These are phyloP conservation scores for Simmondsia chinensis DNA, from an alignment of 148 eudicot species.

Conservation along the genomic window DNA sequence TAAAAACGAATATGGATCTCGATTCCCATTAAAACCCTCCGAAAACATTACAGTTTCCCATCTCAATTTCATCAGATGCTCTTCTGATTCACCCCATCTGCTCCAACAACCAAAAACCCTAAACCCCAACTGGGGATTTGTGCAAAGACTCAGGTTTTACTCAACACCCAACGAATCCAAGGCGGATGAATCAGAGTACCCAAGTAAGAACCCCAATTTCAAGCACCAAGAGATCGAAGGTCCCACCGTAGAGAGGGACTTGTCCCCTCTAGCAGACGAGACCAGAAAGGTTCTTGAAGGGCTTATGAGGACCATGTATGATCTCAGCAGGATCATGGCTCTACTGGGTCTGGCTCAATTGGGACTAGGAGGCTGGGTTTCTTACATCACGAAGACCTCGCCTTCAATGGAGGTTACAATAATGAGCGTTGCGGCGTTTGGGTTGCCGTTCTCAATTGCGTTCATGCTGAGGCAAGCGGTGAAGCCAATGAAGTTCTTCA, in stretches of 20 bases:
- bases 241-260: conserved; percentile 70
- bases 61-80: too few species aligned
- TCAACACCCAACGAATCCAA: background rate
- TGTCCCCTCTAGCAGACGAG: conserved; percentile 43
- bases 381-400: conserved; percentile 21
- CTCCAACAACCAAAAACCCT: too few species aligned
- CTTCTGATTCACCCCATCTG: too few species aligned
- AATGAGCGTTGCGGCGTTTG: conserved; percentile 50
- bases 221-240: conserved; percentile 84
- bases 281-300: conserved; percentile 16
- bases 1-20: too few species aligned
- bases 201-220: conserved; percentile 22
- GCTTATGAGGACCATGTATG: conserved; percentile 23
- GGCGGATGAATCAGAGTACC: conserved; percentile 7
- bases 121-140: too few species aligned
- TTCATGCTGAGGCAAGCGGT: conserved; percentile 51
- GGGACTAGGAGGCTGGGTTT: conserved; percentile 50
- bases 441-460: conserved; percentile 65
- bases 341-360: conserved; percentile 44
- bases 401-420: conserved; percentile 21
- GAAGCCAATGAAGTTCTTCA: conserved; percentile 68
- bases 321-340: conserved; percentile 33
- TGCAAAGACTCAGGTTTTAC: background rate
- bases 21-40: too few species aligned
- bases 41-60: too few species aligned